Conservation (phyloP, 1,284 basidiomycete species). For the Melampsora americana region DNA sequence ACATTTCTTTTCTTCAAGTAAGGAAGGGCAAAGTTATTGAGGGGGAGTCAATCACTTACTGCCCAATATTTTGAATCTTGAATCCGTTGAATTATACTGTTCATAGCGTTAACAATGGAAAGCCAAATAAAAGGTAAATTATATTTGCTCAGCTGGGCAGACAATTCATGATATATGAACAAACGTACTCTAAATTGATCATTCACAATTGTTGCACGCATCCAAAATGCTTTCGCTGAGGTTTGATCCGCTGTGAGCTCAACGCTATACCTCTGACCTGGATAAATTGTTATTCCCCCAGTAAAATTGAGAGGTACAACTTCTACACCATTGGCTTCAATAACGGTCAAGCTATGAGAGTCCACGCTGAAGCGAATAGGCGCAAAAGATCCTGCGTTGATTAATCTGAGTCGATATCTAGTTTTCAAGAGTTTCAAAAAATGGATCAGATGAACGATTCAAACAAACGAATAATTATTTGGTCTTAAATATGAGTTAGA, state of each 20-base stretch:
- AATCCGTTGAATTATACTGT: slow-evolving; percentile 36
- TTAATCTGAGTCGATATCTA: slow-evolving; percentile 36
- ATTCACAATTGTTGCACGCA: slow-evolving; percentile 47
- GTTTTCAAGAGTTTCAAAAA: background rate
- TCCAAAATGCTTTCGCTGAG: slow-evolving; percentile 49
- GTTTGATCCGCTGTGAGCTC: slow-evolving; percentile 49
- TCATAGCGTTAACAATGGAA: background rate
- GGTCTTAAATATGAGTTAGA: background rate
- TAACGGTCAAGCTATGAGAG: slow-evolving; percentile 50
- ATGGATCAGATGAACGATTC: background rate
- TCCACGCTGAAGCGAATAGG: slow-evolving; percentile 50
- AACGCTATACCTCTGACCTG: slow-evolving; percentile 49
- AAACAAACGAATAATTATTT: background rate
- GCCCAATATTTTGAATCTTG: slow-evolving; percentile 26
- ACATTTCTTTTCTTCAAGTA: no score
- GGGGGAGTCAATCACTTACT: background rate
- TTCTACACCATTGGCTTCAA: slow-evolving; percentile 50
- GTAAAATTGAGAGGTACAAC: slow-evolving; percentile 47
- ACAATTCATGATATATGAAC: no score
- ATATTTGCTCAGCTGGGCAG: no score
- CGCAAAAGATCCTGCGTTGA: slow-evolving; percentile 46
- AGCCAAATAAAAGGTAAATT: background rate
- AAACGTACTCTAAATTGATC: slow-evolving; percentile 35
- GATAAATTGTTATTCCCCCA: slow-evolving; percentile 47
- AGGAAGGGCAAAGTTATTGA: no score